These are phyloP conservation scores for Camellia oleifera DNA, from an alignment of 179 eudicot species.

Conservation along the genomic window DNA sequence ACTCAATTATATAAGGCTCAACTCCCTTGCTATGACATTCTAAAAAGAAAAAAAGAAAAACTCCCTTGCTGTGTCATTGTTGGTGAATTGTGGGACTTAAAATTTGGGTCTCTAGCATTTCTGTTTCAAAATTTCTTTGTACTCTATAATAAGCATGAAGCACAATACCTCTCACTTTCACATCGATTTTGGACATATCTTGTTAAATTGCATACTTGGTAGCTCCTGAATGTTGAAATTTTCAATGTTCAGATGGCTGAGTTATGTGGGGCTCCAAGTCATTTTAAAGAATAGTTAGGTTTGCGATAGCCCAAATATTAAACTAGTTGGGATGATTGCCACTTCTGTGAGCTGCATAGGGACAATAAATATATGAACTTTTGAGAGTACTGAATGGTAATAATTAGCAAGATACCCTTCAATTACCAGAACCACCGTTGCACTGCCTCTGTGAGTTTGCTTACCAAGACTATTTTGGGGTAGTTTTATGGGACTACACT, in stretches of 20 bases:
- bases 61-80: too few species aligned
- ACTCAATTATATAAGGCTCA: too few species aligned
- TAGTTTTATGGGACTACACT: not conserved
- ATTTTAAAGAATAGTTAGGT: not conserved
- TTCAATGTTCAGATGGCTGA: not conserved
- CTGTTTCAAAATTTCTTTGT: too few species aligned
- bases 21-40: too few species aligned
- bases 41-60: too few species aligned
- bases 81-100: too few species aligned
- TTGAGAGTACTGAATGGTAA: not conserved
- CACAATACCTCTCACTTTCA: not conserved
- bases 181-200: not conserved
- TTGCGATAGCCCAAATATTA: not conserved
- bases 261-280: not conserved
- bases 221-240: not conserved
- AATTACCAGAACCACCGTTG: slow-evolving; percentile 2
- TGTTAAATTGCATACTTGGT: not conserved
- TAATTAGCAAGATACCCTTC: not conserved
- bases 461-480: not conserved
- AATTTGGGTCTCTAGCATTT: too few species aligned
- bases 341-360: not conserved
- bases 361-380: not conserved
- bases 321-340: not conserved
- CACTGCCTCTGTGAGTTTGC: not conserved
- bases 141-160: not conserved